Base-by-base conservation (phyloP, 768 basidiomycete genomes). In the Hebeloma cylindrosporum region DNA sequence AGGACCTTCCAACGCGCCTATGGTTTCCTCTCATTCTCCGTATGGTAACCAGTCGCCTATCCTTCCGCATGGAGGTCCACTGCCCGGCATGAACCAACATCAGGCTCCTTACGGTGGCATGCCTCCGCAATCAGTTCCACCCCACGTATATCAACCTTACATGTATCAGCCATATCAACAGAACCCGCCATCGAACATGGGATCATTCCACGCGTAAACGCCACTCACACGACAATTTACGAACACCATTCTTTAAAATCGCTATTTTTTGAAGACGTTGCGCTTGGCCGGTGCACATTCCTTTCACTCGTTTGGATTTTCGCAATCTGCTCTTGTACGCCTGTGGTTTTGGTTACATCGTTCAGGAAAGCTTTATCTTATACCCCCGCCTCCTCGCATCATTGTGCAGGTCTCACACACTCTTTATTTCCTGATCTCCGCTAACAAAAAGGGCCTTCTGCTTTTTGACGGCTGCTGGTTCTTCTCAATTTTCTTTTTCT, bases 141-240 rank as follows among this genome's bases (percentile, higher is more conserved):
- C 78, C 50, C 84, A 87, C 58, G 64, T 85, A 51, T 89, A 89
- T 62, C 82, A 86, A 65, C 76, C 82, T 46, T 90, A 89, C 71
- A 83, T 89, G 85, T 88, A 88, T 61, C 83, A 84, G 67, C 72
- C 85, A 62, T 90, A 90, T 66, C 85, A 85, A 63, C 83, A 86
- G 67, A 82, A 78, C 53, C 79, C 82, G 16, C 78, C 79, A 52
- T 59, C 66, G 27, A 84, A 85, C 65, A 85, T 89, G 82, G 86
- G 88, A 58, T 61, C 83, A 40, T 91, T 83, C 77, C 82, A 82
- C 63, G 64, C 76, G 53, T 84, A 71, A 82, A 47, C 49, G 63
- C 56, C 57, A 55, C 44, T 54, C 31, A 40, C 56, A 74, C 63
- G 73, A 73, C 61, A 52, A 52, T 54, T 73, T 61, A 79, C 56